Conservation (phyloP, 768 basidiomycete species). For the Pisolithus tinctorius region DNA sequence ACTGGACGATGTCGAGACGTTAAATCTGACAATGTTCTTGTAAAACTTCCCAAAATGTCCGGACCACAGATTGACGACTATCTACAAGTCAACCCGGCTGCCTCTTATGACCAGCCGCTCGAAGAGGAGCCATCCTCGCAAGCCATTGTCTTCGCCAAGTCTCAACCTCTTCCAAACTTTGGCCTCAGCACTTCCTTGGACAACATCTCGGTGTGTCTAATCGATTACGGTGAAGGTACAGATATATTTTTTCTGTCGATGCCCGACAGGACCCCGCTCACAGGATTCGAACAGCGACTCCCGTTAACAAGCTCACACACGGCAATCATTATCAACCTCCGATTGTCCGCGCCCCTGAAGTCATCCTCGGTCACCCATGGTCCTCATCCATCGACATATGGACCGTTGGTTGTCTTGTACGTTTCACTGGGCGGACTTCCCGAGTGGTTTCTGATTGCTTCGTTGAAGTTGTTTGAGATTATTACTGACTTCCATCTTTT, state of each 20-base stretch:
- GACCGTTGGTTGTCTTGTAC: conserved; percentile 24
- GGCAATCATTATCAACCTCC: conserved; percentile 5
- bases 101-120: not conserved
- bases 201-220: conserved; percentile 13
- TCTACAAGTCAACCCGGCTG: not conserved
- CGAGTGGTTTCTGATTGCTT: not conserved
- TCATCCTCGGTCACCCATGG: conserved; percentile 18
- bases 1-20: conserved; percentile 10
- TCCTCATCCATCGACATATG: conserved; percentile 20
- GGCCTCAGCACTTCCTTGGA: conserved; percentile 5
- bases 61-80: too few species aligned
- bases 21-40: conserved; percentile 15
- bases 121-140: conserved; percentile 13
- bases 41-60: conserved; percentile 2
- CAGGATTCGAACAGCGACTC: not conserved
- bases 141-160: conserved; percentile 18
- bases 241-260: not conserved
- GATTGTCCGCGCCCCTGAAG: conserved; percentile 20
- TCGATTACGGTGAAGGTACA: conserved; percentile 18
- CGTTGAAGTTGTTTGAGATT: not conserved
- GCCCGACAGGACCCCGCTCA: not conserved
- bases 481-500: too few species aligned
- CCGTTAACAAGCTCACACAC: not conserved
- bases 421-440: not conserved
- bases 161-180: conserved; percentile 21